phyloP scores from a whole-genome alignment of 192 early-diverging fungal species.

The Linnemannia elongata region DNA sequence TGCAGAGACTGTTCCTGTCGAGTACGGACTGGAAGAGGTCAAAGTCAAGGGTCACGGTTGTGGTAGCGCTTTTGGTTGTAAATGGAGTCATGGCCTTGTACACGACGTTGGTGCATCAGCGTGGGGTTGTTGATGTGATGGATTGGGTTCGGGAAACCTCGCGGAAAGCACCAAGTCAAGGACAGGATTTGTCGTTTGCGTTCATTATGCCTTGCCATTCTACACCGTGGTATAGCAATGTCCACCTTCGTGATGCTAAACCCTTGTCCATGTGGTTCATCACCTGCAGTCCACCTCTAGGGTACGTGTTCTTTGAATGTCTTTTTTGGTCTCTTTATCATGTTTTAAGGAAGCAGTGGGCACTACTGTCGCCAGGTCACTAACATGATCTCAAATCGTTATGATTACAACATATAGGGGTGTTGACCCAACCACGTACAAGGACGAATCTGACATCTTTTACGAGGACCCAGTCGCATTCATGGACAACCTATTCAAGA shows the following conservation, averaged over 20 bases:
- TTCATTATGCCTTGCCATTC: conserved; percentile 99
- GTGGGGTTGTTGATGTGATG: conserved; percentile 93
- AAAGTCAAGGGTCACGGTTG: conserved; percentile 8
- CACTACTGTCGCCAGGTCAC: too few species aligned
- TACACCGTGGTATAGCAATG: conserved; percentile 90
- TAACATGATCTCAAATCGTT: not conserved
- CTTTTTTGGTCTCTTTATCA: not conserved
- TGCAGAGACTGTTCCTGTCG: conserved; percentile 25
- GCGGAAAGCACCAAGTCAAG: not conserved
- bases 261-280: conserved; percentile 79
- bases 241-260: conserved; percentile 70
- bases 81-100: conserved; percentile 81
- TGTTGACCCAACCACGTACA: conserved; percentile 49
- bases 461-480: conserved; percentile 78
- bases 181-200: conserved; percentile 61
- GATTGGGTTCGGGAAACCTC: conserved; percentile 72
- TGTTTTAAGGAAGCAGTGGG: not conserved
- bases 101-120: conserved; percentile 85
- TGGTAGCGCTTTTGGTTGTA: conserved; percentile 69
- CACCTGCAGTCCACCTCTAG: conserved; percentile 92
- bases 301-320: conserved; percentile 41
- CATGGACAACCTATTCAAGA: conserved; percentile 1
- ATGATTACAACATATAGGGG: conserved; percentile 7
- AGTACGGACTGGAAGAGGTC: conserved; percentile 15
- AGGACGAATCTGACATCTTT: conserved; percentile 87